Base-by-base conservation (phyloP, 140 eudicot genomes). In the Flaveria floridana region DNA sequence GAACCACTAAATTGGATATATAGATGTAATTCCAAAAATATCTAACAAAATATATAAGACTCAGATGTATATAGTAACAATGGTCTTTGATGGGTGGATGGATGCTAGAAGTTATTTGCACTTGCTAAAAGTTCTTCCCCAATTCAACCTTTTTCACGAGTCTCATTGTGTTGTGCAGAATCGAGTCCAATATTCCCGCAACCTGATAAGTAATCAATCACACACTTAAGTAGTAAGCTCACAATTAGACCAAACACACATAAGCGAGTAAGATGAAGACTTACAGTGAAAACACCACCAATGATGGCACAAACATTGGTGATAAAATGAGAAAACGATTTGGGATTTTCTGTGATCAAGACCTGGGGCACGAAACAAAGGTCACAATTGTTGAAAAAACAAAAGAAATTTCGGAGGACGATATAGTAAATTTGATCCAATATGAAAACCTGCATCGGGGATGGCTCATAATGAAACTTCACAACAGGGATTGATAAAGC, bases 261-360 rank as follows among this genome's bases (percentile, higher is more conserved):
- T 15, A 70, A 3, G 23, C 6, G 3, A 53, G 57, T 19, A 53
- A 65, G 59, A 68, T 39, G 65, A 72, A 70, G 37, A 79, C 95
- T 44, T 7, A 94, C 99, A 88, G 99, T 90, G 82, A 94, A 94
- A 82, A 94, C 90, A 78, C 99, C 99, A 62, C 99, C 99, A 19
- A 90, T 94, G 52, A 94, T 94, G 55, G 99, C 97, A 85, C 99
- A 94, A n/a, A 94, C 94, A 34, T 86, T 94, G 30, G 99, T 94
- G 75, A 94, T 77, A 78, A 94, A 90, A 83, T 94, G 99, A 0
- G 97, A 74, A 73, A 90, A 88, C 2, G 96, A 88, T 72, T 86
- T 94, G 7, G 83, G 34, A 12, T 84, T 81, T 80, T 90, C 97
- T 42, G 91, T 87, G 34, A 94, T 78, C 67, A 90, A 63, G 25